These are phyloP conservation scores for Helicocarpus griseus DNA, from an alignment of 2,329 filamentous ascomycete genomes.

Conservation along the genomic window DNA sequence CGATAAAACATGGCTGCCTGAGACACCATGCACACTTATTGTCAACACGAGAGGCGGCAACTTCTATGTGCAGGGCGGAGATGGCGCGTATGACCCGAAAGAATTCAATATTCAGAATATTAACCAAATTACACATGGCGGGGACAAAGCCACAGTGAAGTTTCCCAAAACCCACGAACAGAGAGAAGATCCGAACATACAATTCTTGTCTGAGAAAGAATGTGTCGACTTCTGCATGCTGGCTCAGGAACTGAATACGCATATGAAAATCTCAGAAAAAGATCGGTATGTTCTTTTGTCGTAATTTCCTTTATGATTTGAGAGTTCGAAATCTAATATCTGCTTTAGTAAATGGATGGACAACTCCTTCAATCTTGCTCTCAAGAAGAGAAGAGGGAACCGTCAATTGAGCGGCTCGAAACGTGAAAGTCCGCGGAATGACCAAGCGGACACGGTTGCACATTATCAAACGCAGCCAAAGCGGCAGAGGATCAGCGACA, in stretches of 20 bases:
- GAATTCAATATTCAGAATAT: not conserved
- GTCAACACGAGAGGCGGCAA: not conserved
- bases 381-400: not conserved
- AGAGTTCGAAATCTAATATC: not conserved
- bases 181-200: constrained; percentile 18
- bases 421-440: constrained; percentile 18
- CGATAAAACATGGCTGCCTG: not conserved
- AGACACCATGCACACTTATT: not conserved
- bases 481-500: constrained; percentile 10
- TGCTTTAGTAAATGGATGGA: constrained; percentile 25
- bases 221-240: constrained; percentile 16
- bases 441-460: not conserved
- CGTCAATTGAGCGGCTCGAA: constrained; percentile 11
- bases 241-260: constrained; percentile 6
- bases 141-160: not conserved
- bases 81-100: not conserved
- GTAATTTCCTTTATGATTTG: too few relatives aligned
- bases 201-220: constrained; percentile 17
- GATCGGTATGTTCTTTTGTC: constrained; percentile 15
- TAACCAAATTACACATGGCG: not conserved
- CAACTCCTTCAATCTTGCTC: constrained; percentile 17
- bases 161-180: not conserved
- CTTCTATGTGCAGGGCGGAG: not conserved
- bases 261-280: constrained; percentile 14
- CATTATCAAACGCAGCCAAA: constrained; percentile 5